Percentiles rank a stretch among this genome's conserved stretches.
phyloP scores from a whole-genome alignment of 192 early-diverging fungal genomes.

The Dimargaris cristalligena region DNA sequence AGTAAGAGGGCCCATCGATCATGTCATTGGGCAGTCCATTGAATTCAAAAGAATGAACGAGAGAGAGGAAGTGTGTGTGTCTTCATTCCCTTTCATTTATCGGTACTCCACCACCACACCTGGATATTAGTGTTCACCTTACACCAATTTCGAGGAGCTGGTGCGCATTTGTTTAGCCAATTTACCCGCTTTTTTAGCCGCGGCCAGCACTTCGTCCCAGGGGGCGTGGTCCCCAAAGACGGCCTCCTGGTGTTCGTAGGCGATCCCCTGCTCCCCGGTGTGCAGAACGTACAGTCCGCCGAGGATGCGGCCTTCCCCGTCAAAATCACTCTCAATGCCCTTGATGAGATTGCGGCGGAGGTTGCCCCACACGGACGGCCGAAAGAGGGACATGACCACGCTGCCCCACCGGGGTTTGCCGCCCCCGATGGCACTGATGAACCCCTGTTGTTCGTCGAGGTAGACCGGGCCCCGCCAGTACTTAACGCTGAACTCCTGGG shows the following conservation, averaged over 20 bases:
- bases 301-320: constrained; percentile 27
- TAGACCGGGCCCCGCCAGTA: constrained; percentile 28
- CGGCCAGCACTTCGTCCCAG: constrained; percentile 18
- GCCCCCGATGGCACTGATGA: constrained; percentile 14
- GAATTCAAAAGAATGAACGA: too few species aligned
- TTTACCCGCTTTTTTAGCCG: constrained; percentile 13
- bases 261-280: constrained; percentile 16
- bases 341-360: neutral
- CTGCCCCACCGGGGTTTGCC: constrained; percentile 1
- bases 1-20: too few species aligned
- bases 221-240: constrained; percentile 27
- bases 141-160: too few species aligned
- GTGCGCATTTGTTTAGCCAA: too few species aligned
- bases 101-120: too few species aligned
- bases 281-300: constrained; percentile 25
- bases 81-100: too few species aligned
- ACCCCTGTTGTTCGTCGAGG: constrained; percentile 21
- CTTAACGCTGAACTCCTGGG: constrained; percentile 21
- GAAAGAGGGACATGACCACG: neutral
- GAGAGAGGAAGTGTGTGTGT: too few species aligned
- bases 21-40: too few species aligned
- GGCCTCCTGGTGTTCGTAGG: constrained; percentile 27
- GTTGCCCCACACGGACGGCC: neutral
- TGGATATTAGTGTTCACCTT: too few species aligned
- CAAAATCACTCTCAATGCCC: constrained; percentile 25